Conservation (phyloP, 345 rosid genomes). For the Rubroshorea leprosula region DNA sequence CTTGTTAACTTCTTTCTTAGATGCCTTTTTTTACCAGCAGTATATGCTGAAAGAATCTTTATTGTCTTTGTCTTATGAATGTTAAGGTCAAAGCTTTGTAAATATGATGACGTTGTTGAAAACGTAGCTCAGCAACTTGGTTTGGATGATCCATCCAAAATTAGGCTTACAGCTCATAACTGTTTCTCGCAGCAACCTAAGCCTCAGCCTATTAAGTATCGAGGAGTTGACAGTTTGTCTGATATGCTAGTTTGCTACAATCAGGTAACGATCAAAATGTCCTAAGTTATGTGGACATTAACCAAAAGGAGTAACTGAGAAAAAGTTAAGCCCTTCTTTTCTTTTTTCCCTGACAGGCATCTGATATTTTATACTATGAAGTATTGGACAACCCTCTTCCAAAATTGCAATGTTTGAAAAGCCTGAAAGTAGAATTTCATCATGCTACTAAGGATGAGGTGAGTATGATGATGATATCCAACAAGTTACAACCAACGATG, state of each 20-base stretch:
- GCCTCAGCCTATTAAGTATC: constrained; percentile 67
- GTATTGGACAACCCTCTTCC: constrained; percentile 95
- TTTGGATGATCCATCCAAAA: constrained; percentile 65
- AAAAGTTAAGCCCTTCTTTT: constrained; percentile 14
- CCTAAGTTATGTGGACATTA: background rate
- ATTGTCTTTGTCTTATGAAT: constrained; percentile 11
- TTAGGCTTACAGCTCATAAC: constrained; percentile 73
- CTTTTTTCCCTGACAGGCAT: constrained; percentile 55
- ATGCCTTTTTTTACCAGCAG: background rate
- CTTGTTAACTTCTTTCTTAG: background rate
- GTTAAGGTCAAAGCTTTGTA: constrained; percentile 78
- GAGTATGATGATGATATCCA: constrained; percentile 24
- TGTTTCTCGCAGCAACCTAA: constrained; percentile 72
- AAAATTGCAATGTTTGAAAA: constrained; percentile 83
- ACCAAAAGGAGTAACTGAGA: constrained; percentile 2
- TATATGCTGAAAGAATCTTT: background rate
- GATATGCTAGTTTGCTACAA: constrained; percentile 92
- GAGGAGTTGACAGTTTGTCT: constrained; percentile 67
- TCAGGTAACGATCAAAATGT: constrained; percentile 47
- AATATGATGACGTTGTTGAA: constrained; percentile 91
- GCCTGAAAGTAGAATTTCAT: constrained; percentile 79
- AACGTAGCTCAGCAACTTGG: constrained; percentile 56
- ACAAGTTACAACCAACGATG: background rate
- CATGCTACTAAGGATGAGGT: constrained; percentile 81
- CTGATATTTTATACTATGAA: constrained; percentile 92